These are phyloP conservation scores for Neopestalotiopsis sp. DNA, from an alignment of 2,329 filamentous ascomycete genomes.

Conservation along the genomic window DNA sequence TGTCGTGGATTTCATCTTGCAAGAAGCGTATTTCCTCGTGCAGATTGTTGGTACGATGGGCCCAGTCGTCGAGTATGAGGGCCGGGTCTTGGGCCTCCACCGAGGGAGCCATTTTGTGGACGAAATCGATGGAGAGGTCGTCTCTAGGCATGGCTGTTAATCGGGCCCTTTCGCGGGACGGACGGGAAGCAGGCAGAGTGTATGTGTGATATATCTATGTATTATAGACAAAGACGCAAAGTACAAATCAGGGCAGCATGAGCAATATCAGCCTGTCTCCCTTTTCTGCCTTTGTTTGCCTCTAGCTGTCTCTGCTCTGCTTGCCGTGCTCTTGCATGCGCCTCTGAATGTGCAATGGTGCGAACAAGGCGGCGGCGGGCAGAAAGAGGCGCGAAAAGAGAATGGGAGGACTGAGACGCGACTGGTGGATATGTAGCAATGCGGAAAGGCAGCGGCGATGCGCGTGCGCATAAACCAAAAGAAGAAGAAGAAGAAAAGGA, in stretches of 20 bases:
- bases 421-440: neutral
- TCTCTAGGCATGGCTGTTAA: conserved; percentile 76
- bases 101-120: conserved; percentile 67
- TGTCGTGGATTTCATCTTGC: conserved; percentile 82
- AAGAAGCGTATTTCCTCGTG: conserved; percentile 84
- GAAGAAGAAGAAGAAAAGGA: conserved; percentile 22
- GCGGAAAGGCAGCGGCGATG: neutral
- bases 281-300: conserved; percentile 17
- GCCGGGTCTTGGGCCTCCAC: conserved; percentile 67
- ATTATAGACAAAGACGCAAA: conserved; percentile 30
- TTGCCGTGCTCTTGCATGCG: neutral
- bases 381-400: neutral
- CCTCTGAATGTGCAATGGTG: neutral
- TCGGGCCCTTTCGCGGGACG: conserved; percentile 33
- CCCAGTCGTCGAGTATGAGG: conserved; percentile 79
- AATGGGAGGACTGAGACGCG: neutral
- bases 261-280: conserved; percentile 1
- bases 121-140: conserved; percentile 74
- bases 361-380: conserved; percentile 1
- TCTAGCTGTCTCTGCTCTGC: neutral
- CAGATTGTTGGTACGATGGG: conserved; percentile 76
- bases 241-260: conserved; percentile 19
- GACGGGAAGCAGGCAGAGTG: conserved; percentile 21
- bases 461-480: conserved; percentile 19
- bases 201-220: conserved; percentile 28